Conservation (phyloP, 2,329 filamentous ascomycete species). For the Pyrenochaeta sp. region DNA sequence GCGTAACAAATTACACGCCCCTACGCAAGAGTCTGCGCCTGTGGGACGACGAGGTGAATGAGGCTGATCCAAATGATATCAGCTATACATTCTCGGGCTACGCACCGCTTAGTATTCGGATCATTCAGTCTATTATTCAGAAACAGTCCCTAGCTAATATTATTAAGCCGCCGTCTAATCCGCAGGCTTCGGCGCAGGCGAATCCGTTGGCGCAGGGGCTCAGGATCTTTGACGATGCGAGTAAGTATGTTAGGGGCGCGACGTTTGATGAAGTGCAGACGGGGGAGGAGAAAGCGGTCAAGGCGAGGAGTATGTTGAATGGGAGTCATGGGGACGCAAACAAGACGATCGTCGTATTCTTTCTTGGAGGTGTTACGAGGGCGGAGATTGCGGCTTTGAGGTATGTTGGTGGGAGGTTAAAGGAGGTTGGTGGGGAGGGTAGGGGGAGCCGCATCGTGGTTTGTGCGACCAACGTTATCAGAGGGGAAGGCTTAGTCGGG, state of each 20-base stretch:
- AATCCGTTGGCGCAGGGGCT: slow-evolving; percentile 77
- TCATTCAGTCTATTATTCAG: slow-evolving; percentile 92
- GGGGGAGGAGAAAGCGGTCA: slow-evolving; percentile 90
- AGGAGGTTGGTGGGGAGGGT: slow-evolving; percentile 72
- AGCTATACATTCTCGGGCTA: slow-evolving; percentile 99
- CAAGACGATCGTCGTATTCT: slow-evolving; percentile 95
- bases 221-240: slow-evolving; percentile 90
- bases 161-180: slow-evolving; percentile 57
- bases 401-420: slow-evolving; percentile 79
- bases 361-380: slow-evolving; percentile 95
- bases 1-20: slow-evolving; percentile 84
- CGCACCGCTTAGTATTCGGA: slow-evolving; percentile 86
- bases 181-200: slow-evolving; percentile 51
- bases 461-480: slow-evolving; percentile 90
- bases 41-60: slow-evolving; percentile 95
- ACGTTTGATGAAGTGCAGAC: slow-evolving; percentile 94
- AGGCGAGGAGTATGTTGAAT: slow-evolving; percentile 82
- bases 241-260: slow-evolving; percentile 85
- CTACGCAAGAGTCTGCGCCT: slow-evolving; percentile 85
- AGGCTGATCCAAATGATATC: slow-evolving; percentile 91
- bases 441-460: slow-evolving; percentile 83
- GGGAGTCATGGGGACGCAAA: slow-evolving; percentile 63
- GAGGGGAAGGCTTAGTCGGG: slow-evolving; percentile 88
- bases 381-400: slow-evolving; percentile 94
- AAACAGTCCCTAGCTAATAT: slow-evolving; percentile 80